phyloP scores from a whole-genome alignment of 768 basidiomycete species.

The Clitopilus hobsonii region DNA sequence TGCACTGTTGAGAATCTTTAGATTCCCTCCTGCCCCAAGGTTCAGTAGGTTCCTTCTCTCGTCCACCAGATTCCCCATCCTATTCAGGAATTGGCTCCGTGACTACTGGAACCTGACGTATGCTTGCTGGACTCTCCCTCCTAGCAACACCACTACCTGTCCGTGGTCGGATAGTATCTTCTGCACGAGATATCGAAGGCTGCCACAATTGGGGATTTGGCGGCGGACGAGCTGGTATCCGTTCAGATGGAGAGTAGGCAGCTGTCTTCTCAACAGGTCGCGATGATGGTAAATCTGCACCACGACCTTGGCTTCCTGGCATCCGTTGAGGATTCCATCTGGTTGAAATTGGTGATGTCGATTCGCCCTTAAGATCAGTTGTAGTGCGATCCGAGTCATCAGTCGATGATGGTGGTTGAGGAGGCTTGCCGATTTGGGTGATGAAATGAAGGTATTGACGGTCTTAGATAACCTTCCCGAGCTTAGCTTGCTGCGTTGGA shows the following conservation, averaged over 20 bases:
- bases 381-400: not conserved
- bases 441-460: not conserved
- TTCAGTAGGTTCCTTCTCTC: slow-evolving; percentile 2
- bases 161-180: slow-evolving; percentile 36
- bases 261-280: slow-evolving; percentile 19
- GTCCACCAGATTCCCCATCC: slow-evolving; percentile 17
- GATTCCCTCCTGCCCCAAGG: slow-evolving; percentile 1
- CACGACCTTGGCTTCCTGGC: slow-evolving; percentile 10
- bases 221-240: slow-evolving; percentile 26
- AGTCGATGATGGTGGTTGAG: not conserved
- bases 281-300: slow-evolving; percentile 22
- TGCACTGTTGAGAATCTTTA: slow-evolving; percentile 9
- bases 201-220: slow-evolving; percentile 44
- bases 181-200: slow-evolving; percentile 40
- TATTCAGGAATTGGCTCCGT: slow-evolving; percentile 35
- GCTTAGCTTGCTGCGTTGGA: not conserved
- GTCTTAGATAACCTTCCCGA: not conserved
- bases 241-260: slow-evolving; percentile 16
- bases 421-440: not conserved
- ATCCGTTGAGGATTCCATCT: not conserved
- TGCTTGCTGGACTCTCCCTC: slow-evolving; percentile 46
- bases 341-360: not conserved
- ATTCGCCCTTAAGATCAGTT: not conserved
- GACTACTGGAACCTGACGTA: slow-evolving; percentile 34
- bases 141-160: slow-evolving; percentile 37